Evolutionary conservation across 2,329 filamentous ascomycete species (phyloP).

Genomic region (Colletotrichum destructivum): DNA sequence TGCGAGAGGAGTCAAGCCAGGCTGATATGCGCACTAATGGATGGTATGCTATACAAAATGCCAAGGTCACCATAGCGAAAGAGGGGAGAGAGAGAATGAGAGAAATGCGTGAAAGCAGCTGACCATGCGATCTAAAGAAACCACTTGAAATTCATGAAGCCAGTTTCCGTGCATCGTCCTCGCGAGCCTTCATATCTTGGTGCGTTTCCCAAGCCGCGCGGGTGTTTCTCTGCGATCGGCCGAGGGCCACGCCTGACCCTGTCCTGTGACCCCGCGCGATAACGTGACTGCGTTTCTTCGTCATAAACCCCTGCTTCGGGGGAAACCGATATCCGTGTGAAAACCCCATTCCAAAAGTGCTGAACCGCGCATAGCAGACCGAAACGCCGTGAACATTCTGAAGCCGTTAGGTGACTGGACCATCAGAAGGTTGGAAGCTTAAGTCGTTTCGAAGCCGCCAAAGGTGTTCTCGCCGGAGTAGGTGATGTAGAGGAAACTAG

Average conservation of each 20-base stretch:
- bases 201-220: slow-evolving; percentile 34
- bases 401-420: slow-evolving; percentile 29
- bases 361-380: slow-evolving; percentile 40
- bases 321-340: slow-evolving; percentile 36
- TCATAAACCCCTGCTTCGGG: slow-evolving; percentile 32
- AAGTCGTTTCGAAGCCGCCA: slow-evolving; percentile 68
- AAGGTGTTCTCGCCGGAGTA: slow-evolving; percentile 99
- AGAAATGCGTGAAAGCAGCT: slow-evolving; percentile 14
- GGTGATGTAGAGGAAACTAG: slow-evolving; percentile 96
- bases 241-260: slow-evolving; percentile 30
- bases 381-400: slow-evolving; percentile 43
- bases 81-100: not conserved
- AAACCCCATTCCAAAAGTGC: slow-evolving; percentile 40
- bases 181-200: slow-evolving; percentile 38
- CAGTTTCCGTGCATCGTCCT: slow-evolving; percentile 32
- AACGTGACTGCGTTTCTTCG: slow-evolving; percentile 42
- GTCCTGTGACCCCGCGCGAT: slow-evolving; percentile 37
- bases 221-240: slow-evolving; percentile 23
- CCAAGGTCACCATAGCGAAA: slow-evolving; percentile 9
- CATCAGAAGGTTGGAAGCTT: slow-evolving; percentile 44
- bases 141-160: slow-evolving; percentile 26
- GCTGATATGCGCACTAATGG: not conserved
- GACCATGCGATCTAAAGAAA: slow-evolving; percentile 38
- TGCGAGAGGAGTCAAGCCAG: not conserved
- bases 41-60: slow-evolving; percentile 20